Evolutionary conservation across 495 filamentous ascomycete species (phyloP), one percentile per base, ranked within the genome.

Genomic region (Rhypophila decipiens): DNA sequence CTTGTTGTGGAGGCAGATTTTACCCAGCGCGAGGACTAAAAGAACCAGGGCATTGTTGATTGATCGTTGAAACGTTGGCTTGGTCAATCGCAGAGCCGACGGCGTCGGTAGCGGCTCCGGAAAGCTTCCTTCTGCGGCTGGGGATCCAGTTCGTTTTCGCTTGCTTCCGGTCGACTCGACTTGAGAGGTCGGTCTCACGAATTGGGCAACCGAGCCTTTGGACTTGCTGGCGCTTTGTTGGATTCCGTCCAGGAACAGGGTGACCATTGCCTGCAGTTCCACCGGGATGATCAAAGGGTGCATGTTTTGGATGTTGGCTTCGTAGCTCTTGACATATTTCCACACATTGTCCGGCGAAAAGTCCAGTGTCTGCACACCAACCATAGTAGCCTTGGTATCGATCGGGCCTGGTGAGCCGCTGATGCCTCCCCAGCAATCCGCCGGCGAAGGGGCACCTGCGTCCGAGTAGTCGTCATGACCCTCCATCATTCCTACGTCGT

Each of bases 11-110:
- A 82, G 74, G 50, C 85, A 91, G 20, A 96, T 87, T 53, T 86
- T 86, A 10, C 93, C 93, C 23, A 98, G 66, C 1, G 91, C 90
- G 44, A 96, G 72, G 5, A 95, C 78, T 34, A 96, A 68, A 3
- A 96, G 72, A 2, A 95, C 79, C 27, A 96, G 70, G 2, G 87
- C 88, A 46, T 85, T 91, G 36, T 76, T 79, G 46, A 82, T 79
- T 12, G 80, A 81, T 33, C 83, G 73, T 47, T 78, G 64, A 39
- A 64, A 73, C 17, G 51, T 49, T 10, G 74, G 75, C 41, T 66
- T 72, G 4, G n/a, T n/a, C n/a, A n/a, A n/a, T n/a, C n/a, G n/a
- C n/a, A n/a, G n/a, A n/a, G n/a, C n/a, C n/a, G 63, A 65, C 15
- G 67, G 53, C 47, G 70, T 72, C 27, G 46, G 42, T 21, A 69